Base-by-base conservation (phyloP, 129 eudicot genomes). In the Chrysanthemum seticuspe region DNA sequence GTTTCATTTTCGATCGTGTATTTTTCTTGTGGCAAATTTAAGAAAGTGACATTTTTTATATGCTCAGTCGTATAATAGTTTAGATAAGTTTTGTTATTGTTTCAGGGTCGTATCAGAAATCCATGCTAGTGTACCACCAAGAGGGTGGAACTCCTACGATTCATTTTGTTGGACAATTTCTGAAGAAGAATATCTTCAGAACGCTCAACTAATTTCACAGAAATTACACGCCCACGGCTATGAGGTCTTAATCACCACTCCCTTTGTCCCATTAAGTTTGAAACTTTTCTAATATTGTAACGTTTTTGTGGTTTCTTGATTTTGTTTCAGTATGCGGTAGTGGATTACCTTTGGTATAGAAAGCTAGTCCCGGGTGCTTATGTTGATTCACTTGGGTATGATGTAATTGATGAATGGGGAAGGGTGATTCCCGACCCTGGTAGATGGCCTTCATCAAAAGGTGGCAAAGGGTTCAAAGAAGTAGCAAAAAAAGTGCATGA, bases 71-170 rank as follows among this genome's bases (percentile, higher is more conserved):
- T 67, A 57, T 57, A 50, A 27, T 67, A 14, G 10, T 25, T 68
- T 52, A 34, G 13, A 15, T 65, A 44, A 64, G 11, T 1, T 7
- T 25, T 63, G 47, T 6, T 78, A 62, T 45, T 25, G 23, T 76
- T 76, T 27, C 87, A 90, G 96, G 67, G 84, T 80, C 7, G 16
- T 78, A 48, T 77, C 80, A 7, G 80, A 66, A 36, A 70, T 44
- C 54, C 84, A 62, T 40, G 96, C 99, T 70, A 76, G 70, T 71
- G 55, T 76, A 71, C 99, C 99, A n/a, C 99, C 99, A 8, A 85
- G 97, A 75, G 99, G 99, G 13, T 95, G 99, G 99, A 95, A 95
- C 78, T 95, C 99, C 2, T 95, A 95, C 78, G 99, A 95, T 83
- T 95, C 99, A 5, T 95, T 95, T 74, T 84, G 96, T 52, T 95